Base-by-base conservation (phyloP, 495 filamentous ascomycete genomes). In the Penicillium herquei region DNA sequence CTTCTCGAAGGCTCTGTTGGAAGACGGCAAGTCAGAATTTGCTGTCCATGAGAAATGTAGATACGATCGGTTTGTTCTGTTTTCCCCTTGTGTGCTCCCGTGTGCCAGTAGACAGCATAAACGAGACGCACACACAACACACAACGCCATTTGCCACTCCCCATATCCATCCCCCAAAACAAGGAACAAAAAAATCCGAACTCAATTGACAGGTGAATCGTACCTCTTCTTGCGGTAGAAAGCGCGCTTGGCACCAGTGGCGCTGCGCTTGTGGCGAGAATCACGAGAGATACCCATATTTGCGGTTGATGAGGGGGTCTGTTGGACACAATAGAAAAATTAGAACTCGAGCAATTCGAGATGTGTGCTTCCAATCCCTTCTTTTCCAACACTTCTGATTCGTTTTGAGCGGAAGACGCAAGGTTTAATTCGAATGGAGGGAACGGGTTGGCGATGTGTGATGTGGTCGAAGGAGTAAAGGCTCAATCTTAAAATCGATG, bases 261-360 rank as follows among this genome's bases (percentile, higher is more conserved):
- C 90, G 78, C 89, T 89, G 81, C 93, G 92, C 88, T 98, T 98
- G 86, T 98, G 93, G 81, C 93, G 90, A 70, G 91, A 96, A 80
- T 97, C 93, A 78, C 93, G 89, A 80, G 92, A 96, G 80, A 98
- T 97, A 98, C 93, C 93, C 93, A 98, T 98, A 78, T 83, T 88
- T 83, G 83, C 84, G 79, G 72, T 78, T 72, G 65, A 71, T 83
- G 70, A 70, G 73, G 70, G 70, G 77, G 78, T 82, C 80, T 83
- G 66, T 49, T 65, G 46, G 47, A n/a, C 39, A 60, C 21, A 56
- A 54, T 59, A 48, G 54, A 60, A 66, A 59, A 58, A 64, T 70
- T 66, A 68, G 61, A 52, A 61, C 59, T 61, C 49, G 49, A 46
- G 35, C 48, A 33, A 49, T 53, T 55, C 49, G 51, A 39, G 55